Base-by-base conservation (phyloP, 169 alveolate species). In the Plasmodium coatneyi region DNA sequence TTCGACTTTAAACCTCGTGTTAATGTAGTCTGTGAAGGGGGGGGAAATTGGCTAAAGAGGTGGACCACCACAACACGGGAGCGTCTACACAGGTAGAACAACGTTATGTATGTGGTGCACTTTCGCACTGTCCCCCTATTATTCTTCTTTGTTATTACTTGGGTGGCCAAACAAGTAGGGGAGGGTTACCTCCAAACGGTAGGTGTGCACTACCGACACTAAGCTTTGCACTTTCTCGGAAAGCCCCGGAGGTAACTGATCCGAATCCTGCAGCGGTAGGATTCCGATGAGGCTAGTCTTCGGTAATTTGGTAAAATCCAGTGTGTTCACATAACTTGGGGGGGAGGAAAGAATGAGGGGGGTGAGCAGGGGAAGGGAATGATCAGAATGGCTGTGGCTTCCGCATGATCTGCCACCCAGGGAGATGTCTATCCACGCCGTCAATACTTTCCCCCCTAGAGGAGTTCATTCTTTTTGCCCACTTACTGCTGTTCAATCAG, bases 1-100 rank as follows among this genome's bases (percentile, higher is more conserved):
- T 78, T 86, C 93, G 10, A 86, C 93, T 60, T 30, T 86, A 71
- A 86, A 86, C 70, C 41, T 86, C 43, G 93, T 86, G 34, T 78
- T 86, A 9, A 86, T 39, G 56, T 86, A 86, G 46, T 30, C 93
- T 86, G 32, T 36, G 2, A 54, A 39, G 41, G 1, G 39, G 39
- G 39, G 39, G 39, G 39, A n/a, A 78, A 30, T 36, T 0, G 41
- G 25, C 36, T 0, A 78, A 25, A 5, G 30, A 14, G 19, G 66
- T 36, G 83, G 22, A 6, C 4, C 3, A 32, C 9, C 6, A 34
- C 22, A 36, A n/a, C 19, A 5, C 22, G 12, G 28, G 14, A 39
- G 14, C 1, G 19, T 19, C 25, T 16, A 43, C 41, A 46, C 41
- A 7, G 3, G 32, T 16, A 82, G 22, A 19, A 34, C 66, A 6